A percentile compares a stretch with the other conserved stretches of the same genome.
Evolutionary conservation across 768 basidiomycete genomes (phyloP).

Genomic region (Paxillus rubicundulus): DNA sequence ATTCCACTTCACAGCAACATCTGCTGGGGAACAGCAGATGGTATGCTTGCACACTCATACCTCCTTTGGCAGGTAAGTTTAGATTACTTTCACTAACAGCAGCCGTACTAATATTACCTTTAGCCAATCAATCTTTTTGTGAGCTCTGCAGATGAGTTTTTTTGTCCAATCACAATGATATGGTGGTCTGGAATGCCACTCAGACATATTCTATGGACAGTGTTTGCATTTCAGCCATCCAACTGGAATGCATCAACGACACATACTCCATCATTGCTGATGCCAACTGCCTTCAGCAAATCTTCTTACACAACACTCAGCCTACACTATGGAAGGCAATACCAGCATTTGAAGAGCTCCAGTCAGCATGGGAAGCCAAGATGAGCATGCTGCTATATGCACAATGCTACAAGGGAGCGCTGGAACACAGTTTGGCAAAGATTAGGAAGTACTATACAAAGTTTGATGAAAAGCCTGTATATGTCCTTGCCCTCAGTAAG

Average conservation of each 20-base stretch:
- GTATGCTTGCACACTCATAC: slow-evolving; percentile 19
- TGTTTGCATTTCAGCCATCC: slow-evolving; percentile 14
- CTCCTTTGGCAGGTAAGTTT: slow-evolving; percentile 15
- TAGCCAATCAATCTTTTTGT: slow-evolving; percentile 14
- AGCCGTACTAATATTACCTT: background rate
- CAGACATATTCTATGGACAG: slow-evolving; percentile 29
- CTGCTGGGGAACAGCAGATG: slow-evolving; percentile 23
- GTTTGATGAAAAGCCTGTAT: slow-evolving; percentile 9
- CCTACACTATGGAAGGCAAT: slow-evolving; percentile 28
- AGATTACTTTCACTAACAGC: no score
- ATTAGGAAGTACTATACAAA: slow-evolving; percentile 23
- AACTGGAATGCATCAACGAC: slow-evolving; percentile 24
- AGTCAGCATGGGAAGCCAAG: slow-evolving; percentile 28
- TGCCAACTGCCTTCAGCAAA: slow-evolving; percentile 24
- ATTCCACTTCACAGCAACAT: slow-evolving; percentile 27
- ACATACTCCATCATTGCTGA: slow-evolving; percentile 17
- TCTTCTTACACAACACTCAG: slow-evolving; percentile 23
- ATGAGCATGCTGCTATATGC: background rate
- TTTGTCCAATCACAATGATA: slow-evolving; percentile 30
- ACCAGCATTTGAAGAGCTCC: slow-evolving; percentile 28
- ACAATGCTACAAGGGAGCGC: slow-evolving; percentile 15
- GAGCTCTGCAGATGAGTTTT: slow-evolving; percentile 26
- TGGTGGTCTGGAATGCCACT: slow-evolving; percentile 6
- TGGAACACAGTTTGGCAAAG: slow-evolving; percentile 22
- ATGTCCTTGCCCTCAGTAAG: slow-evolving; percentile 26